Conservation (phyloP, 1,284 basidiomycete species). For the Fomes fomentarius region DNA sequence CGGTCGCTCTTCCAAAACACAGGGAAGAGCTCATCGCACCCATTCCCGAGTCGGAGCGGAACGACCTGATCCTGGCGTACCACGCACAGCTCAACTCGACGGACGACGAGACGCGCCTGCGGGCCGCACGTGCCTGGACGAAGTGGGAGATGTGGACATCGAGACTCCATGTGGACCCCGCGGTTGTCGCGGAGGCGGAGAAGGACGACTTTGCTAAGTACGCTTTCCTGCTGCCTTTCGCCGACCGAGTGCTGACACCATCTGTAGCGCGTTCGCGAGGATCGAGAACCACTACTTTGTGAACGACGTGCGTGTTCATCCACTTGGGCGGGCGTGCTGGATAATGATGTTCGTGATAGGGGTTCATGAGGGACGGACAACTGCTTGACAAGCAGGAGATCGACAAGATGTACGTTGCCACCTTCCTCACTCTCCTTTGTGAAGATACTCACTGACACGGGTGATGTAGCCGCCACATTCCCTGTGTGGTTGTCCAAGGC, state of each 20-base stretch:
- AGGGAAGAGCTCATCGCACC: constrained; percentile 81
- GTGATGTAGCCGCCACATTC: constrained; percentile 74
- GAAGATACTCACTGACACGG: background rate
- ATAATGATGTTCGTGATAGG: no score
- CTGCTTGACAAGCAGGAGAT: constrained; percentile 84
- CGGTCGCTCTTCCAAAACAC: background rate
- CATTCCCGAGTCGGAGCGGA: constrained; percentile 80
- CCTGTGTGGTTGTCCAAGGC: constrained; percentile 86
- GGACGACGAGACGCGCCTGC: constrained; percentile 68
- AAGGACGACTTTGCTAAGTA: constrained; percentile 79
- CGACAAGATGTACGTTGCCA: constrained; percentile 82
- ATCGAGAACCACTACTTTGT: constrained; percentile 96
- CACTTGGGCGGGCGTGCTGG: no score
- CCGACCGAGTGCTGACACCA: background rate
- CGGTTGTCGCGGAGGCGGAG: constrained; percentile 71
- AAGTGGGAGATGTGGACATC: constrained; percentile 93
- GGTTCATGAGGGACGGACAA: constrained; percentile 91
- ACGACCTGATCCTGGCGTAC: constrained; percentile 85
- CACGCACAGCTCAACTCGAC: constrained; percentile 79
- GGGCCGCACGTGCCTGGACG: constrained; percentile 86
- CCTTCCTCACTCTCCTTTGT: background rate
- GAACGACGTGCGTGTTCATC: constrained; percentile 62
- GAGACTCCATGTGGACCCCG: constrained; percentile 71
- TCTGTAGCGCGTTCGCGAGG: constrained; percentile 76
- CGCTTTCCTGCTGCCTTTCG: constrained; percentile 26